Base-by-base conservation (phyloP, 2,329 filamentous ascomycete species). In the Nothophoma quercina region DNA sequence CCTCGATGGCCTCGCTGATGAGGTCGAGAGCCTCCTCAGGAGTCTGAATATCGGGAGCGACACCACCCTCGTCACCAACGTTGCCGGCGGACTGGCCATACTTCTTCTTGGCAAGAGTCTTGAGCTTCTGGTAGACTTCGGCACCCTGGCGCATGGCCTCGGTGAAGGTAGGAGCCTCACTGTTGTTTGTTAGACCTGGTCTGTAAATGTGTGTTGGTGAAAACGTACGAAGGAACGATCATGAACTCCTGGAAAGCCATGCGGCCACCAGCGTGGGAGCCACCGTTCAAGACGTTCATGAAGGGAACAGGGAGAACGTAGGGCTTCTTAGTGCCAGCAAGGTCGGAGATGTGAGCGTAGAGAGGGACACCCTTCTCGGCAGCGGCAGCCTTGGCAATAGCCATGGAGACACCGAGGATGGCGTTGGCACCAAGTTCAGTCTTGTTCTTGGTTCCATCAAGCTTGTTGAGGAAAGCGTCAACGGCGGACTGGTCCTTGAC, bases 61-160 rank as follows among this genome's bases (percentile, higher is more conserved):
- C 95, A 88, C 95, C 95, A 85, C 95, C 95, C 88, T 99, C 95
- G 77, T 99, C 95, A 81, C 95, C 95, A 66, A 99, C 95, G 78
- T 99, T 99, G 78, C 93, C 95, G 65, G 95, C 95, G 62, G 95
- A 97, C 81, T 96, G 93, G 76, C 95, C 95, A 79, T 99, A 99
- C 86, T 91, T 95, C 90, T 97, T 95, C 90, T 98, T 98, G 78
- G 95, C 93, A 59, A 98, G 87, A 71, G 84, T 73, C 89, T 99
- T 99, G 72, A 99, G 90, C 81, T 90, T 89, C 81, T 98, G 93
- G 88, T 99, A 99, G 72, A 97, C 92, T 82, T 99, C 95, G 70
- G 93, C 81, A 78, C 95, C 95, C 81, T 96, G 91, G 78, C 93
- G 93, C 82, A 99, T 88, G 75, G 89, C 95, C 85, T 99, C 95